These are phyloP conservation scores for Talaromyces sp. DNA, from an alignment of 2,329 filamentous ascomycete genomes.

Conservation along the genomic window DNA sequence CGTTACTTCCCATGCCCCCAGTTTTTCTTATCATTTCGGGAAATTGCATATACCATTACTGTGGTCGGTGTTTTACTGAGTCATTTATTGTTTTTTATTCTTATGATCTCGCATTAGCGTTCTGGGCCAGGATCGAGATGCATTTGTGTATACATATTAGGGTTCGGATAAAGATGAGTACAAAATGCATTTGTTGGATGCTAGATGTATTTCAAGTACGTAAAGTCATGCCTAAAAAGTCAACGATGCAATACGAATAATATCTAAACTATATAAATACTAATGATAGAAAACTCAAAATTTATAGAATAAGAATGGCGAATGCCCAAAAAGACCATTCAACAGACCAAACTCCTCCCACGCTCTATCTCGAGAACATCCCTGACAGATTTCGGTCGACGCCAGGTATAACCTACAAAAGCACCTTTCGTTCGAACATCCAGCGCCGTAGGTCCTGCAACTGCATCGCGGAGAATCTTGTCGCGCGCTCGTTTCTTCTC, in stretches of 20 bases:
- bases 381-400: constrained; percentile 41
- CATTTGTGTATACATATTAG: background rate
- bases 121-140: background rate
- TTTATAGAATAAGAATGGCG: background rate
- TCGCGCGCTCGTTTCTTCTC: constrained; percentile 81
- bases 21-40: background rate
- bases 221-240: background rate
- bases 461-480: constrained; percentile 71
- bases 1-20: background rate
- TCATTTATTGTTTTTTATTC: constrained; percentile 20
- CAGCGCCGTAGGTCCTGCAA: constrained; percentile 64
- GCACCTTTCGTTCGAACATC: constrained; percentile 76
- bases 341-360: constrained; percentile 24
- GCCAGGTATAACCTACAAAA: constrained; percentile 88
- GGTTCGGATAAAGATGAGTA: background rate
- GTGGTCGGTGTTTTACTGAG: background rate
- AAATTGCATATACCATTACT: constrained; percentile 7
- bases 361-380: constrained; percentile 34
- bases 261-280: background rate
- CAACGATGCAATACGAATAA: background rate
- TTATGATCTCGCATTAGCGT: background rate
- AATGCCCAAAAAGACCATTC: background rate
- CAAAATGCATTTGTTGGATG: background rate
- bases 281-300: background rate
- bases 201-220: background rate